Conservation (phyloP, 1,284 basidiomycete genomes). For the Phenoliferia sp. region DNA sequence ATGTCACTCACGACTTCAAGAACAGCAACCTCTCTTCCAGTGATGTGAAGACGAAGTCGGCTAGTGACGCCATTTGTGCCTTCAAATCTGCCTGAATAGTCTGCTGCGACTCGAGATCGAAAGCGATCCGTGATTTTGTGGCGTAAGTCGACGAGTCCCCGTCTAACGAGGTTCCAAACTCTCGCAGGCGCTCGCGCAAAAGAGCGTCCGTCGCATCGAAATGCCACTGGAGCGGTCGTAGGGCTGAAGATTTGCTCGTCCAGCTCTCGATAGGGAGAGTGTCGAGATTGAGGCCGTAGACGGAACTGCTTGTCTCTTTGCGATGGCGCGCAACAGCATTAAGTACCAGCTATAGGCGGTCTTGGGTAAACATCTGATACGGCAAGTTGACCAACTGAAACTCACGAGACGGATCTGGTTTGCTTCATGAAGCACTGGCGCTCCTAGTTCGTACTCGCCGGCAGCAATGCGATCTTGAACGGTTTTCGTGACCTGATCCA, state of each 20-base stretch:
- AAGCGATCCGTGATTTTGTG: slow-evolving; percentile 11
- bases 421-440: slow-evolving; percentile 58
- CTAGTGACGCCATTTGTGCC: slow-evolving; percentile 43
- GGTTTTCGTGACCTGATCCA: slow-evolving; percentile 40
- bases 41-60: slow-evolving; percentile 42
- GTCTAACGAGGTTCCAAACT: slow-evolving; percentile 36
- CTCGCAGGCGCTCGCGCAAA: slow-evolving; percentile 48
- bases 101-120: slow-evolving; percentile 37
- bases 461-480: slow-evolving; percentile 33
- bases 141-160: background rate
- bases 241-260: slow-evolving; percentile 65
- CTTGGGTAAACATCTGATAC: background rate
- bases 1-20: slow-evolving; percentile 35
- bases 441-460: slow-evolving; percentile 40
- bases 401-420: slow-evolving; percentile 66
- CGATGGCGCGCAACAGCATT: slow-evolving; percentile 69
- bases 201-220: slow-evolving; percentile 61
- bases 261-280: slow-evolving; percentile 60
- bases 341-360: slow-evolving; percentile 56
- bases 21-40: slow-evolving; percentile 44
- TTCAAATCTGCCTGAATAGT: slow-evolving; percentile 42
- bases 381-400: slow-evolving; percentile 10
- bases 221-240: slow-evolving; percentile 66
- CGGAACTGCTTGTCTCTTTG: slow-evolving; percentile 56
- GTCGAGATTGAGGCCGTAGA: slow-evolving; percentile 68